Percentiles rank a stretch among this genome's conserved stretches.
Conservation (phyloP, 2,329 filamentous ascomycete genomes). For the Fusarium proliferatum region DNA sequence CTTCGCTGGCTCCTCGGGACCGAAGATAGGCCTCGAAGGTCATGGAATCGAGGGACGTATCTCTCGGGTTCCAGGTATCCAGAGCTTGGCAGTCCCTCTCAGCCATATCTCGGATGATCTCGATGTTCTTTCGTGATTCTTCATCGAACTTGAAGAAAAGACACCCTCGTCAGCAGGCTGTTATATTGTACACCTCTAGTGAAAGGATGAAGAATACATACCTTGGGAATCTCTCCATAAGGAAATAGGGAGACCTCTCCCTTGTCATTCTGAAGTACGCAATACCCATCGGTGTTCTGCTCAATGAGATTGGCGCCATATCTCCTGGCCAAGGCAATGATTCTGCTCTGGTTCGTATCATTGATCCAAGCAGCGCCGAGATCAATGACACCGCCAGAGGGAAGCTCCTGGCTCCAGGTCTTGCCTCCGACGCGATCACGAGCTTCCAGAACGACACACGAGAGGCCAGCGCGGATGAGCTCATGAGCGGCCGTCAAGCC, state of each 20-base stretch:
- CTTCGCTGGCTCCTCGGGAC: not conserved
- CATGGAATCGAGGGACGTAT: not conserved
- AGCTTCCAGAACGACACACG: not conserved
- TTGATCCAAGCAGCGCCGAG: not conserved
- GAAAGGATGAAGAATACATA: not conserved
- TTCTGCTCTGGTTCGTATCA: not conserved
- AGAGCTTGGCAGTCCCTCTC: not conserved
- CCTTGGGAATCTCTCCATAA: not conserved
- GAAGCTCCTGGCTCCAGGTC: not conserved
- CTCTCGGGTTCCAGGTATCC: not conserved
- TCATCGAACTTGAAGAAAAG: not conserved
- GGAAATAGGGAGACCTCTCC: not conserved
- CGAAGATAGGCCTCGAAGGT: not conserved
- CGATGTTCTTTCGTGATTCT: not conserved
- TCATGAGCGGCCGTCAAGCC: not conserved
- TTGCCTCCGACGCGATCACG: constrained; percentile 1
- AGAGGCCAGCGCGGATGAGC: not conserved
- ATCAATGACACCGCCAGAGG: not conserved
- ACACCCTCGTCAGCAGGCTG: not conserved
- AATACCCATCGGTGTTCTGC: not conserved
- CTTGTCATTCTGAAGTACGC: not conserved
- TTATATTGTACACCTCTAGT: not conserved
- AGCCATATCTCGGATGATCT: not conserved
- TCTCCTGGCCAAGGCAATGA: not conserved
- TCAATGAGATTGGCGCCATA: not conserved